Evolutionary conservation across 1,139 yeast species (phyloP).

Genomic region (Arxiozyma telluris): DNA sequence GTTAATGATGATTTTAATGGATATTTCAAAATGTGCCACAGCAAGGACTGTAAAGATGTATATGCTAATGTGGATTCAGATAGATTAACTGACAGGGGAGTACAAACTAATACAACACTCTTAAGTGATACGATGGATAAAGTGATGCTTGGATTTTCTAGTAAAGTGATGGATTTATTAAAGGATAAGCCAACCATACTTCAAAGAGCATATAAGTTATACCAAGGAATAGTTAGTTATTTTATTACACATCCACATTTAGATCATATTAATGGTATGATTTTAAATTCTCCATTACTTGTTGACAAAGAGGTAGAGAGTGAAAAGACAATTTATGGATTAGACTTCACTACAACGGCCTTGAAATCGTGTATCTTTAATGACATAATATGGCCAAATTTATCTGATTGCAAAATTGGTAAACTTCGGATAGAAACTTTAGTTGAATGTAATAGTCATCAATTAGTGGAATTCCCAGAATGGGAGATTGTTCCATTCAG

Average conservation of each 20-base stretch:
- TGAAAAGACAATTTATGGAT: slow-evolving; percentile 44
- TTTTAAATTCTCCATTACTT: slow-evolving; percentile 62
- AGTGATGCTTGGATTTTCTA: slow-evolving; percentile 5
- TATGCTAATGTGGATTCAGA: slow-evolving; percentile 1
- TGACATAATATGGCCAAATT: slow-evolving; percentile 72
- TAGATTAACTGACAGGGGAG: neutral
- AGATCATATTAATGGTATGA: slow-evolving; percentile 66
- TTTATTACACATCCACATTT: slow-evolving; percentile 77
- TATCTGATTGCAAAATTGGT: slow-evolving; percentile 13
- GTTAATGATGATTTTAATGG: neutral
- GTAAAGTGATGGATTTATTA: neutral
- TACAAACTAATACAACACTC: neutral
- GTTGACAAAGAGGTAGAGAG: slow-evolving; percentile 17
- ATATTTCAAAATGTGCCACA: neutral
- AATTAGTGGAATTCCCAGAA: slow-evolving; percentile 12
- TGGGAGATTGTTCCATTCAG: slow-evolving; percentile 18
- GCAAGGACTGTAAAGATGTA: neutral
- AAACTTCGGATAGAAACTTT: slow-evolving; percentile 14
- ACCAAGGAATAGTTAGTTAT: slow-evolving; percentile 32
- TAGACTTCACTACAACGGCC: slow-evolving; percentile 43
- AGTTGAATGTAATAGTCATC: slow-evolving; percentile 3
- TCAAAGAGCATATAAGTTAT: slow-evolving; percentile 9
- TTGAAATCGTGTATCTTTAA: slow-evolving; percentile 51
- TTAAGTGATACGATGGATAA: neutral
- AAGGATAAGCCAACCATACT: neutral